Evolutionary conservation across 1,139 yeast species (phyloP).

Genomic region (Nadsonia commutata): DNA sequence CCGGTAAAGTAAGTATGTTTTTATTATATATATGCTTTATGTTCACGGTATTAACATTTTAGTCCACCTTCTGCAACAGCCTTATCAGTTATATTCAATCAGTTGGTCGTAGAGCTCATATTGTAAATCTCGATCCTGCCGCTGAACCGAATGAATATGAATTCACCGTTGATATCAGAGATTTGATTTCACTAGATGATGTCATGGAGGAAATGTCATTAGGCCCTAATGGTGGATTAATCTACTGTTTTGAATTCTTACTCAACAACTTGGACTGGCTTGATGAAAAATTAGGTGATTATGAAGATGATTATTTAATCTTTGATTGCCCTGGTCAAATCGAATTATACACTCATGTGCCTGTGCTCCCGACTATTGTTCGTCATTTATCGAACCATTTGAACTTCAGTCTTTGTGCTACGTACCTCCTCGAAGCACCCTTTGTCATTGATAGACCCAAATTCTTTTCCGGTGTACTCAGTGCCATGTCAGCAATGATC

Average conservation of each 20-base stretch:
- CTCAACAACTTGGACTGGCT: constrained; percentile 88
- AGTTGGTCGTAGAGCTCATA: constrained; percentile 83
- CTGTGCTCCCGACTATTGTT: constrained; percentile 78
- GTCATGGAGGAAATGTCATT: constrained; percentile 92
- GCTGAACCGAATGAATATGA: constrained; percentile 89
- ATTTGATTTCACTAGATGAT: constrained; percentile 78
- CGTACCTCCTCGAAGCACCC: constrained; percentile 86
- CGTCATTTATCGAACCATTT: constrained; percentile 65
- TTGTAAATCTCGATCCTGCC: constrained; percentile 93
- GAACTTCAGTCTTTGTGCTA: constrained; percentile 80
- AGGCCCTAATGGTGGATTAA: constrained; percentile 92
- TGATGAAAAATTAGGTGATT: constrained; percentile 89
- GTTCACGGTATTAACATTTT: no score
- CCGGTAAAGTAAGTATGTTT: no score
- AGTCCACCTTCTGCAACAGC: constrained; percentile 77
- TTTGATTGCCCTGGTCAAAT: constrained; percentile 98
- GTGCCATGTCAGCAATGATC: constrained; percentile 98
- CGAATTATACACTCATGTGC: constrained; percentile 87
- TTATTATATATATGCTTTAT: constrained; percentile 9
- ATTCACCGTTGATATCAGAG: constrained; percentile 85
- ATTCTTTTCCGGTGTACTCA: constrained; percentile 86
- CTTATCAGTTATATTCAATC: constrained; percentile 80
- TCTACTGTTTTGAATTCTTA: constrained; percentile 81
- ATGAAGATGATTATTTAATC: constrained; percentile 80
- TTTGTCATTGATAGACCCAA: constrained; percentile 81